These are phyloP conservation scores for Melampsora abietis-canadensis DNA, from an alignment of 1,284 basidiomycete genomes.

Conservation along the genomic window DNA sequence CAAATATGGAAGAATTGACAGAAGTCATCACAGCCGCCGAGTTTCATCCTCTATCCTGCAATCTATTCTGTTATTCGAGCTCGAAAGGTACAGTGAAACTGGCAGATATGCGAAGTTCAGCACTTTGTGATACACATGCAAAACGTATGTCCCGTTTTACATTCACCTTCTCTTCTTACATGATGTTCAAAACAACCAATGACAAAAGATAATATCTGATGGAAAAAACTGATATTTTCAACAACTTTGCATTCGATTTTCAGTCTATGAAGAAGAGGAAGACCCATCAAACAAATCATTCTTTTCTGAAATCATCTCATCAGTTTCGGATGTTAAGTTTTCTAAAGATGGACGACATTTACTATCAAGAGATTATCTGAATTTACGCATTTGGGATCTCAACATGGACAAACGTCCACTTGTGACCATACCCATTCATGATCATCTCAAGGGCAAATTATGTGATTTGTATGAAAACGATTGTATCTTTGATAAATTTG, in stretches of 20 bases:
- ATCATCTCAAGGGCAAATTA: constrained; percentile 92
- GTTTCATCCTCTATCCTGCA: constrained; percentile 96
- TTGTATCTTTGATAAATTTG: constrained; percentile 99
- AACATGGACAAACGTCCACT: constrained; percentile 97
- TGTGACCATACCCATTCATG: constrained; percentile 98
- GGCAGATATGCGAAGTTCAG: constrained; percentile 99
- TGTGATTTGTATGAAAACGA: constrained; percentile 99
- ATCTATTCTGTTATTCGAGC: constrained; percentile 98
- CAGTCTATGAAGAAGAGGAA: constrained; percentile 97
- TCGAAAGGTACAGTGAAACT: constrained; percentile 99
- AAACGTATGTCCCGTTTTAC: constrained; percentile 68
- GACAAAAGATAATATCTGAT: background rate
- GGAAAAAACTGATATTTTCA: constrained; percentile 10
- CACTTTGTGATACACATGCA: constrained; percentile 90
- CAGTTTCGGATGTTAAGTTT: constrained; percentile 99
- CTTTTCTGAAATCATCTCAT: constrained; percentile 99
- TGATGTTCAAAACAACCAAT: background rate
- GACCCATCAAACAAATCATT: constrained; percentile 96
- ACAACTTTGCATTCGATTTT: constrained; percentile 45
- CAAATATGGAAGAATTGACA: constrained; percentile 99
- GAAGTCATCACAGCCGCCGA: constrained; percentile 99
- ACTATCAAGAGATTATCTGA: constrained; percentile 92
- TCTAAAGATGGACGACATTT: constrained; percentile 96
- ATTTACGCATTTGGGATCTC: constrained; percentile 98
- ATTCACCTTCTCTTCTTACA: background rate